Evolutionary conservation across 2,329 filamentous ascomycete genomes (phyloP), one percentile per base, ranked within the genome.

Genomic region (Aspergillus ustus): DNA sequence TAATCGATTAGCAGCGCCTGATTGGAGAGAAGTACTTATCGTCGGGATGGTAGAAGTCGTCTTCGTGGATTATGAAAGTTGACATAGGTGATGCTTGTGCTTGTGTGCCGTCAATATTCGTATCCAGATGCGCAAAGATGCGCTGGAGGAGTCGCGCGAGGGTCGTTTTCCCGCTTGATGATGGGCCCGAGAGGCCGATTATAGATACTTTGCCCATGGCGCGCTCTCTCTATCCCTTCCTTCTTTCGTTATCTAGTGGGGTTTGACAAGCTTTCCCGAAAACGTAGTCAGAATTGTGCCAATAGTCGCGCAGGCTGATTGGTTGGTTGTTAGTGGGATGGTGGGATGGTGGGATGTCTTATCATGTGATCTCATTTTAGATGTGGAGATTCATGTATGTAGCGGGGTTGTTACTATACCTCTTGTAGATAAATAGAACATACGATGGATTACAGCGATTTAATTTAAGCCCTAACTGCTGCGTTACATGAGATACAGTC

Each of bases 91-190:
- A 2, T 8, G 48, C 29, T 44, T 53, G 17, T 25, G 46, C 25
- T 34, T 50, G 52, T 40, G 2, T 15, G 13, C 9, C 1, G 4
- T 40, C 34, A 40, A 9, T 40, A 5, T 15, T 15, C 9, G 11
- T 40, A 40, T 50, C 31, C n/a, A 45, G 19, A n/a, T 65, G 59
- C 8, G 89, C 89, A 71, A 97, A 93, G 67, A 96, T 89, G 73
- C 91, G 88, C 61, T 92, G 88, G 19, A 99, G 83, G 13, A 97
- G 84, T 2, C 94, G 87, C 20, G 93, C 91, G 15, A 99, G 85
- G 2, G 95, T 98, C 2, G 95, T 98, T 81, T 99, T 99, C 63
- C 95, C 95, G 70, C 91, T 94, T 3, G 91, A 96, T 1, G 94
- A 97, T 66, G 91, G 92, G 59, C 95, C 95, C 44, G 92, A 96